Base-by-base conservation (phyloP, 768 basidiomycete species). In the Tricholoma sp. region DNA sequence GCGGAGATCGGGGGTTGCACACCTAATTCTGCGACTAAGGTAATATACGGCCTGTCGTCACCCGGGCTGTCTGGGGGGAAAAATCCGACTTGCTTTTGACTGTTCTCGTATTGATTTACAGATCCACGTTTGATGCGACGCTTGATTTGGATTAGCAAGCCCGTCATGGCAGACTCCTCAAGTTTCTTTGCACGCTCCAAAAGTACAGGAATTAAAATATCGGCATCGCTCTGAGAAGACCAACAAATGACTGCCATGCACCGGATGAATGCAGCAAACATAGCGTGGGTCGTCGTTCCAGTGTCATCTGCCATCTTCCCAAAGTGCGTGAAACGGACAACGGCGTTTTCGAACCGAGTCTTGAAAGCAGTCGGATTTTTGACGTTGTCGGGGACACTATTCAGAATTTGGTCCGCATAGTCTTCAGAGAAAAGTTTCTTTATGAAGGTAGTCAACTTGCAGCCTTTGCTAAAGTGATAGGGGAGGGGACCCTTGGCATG, bases 401-500 rank as follows among this genome's bases (percentile, higher is more conserved):
- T 5, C 37, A 39, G 37, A 18, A 39, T 7, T 8, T 39, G 14
- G n/a, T 16, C 18, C 7, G 31, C 50, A n/a, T 51, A 60, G 4
- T 50, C n/a, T 18, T 59, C 50, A 0, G 57, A 22, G 50, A 70
- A 61, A 5, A 70, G 58, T 55, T 55, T 59, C 41, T 51, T 45
- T 16, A 70, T 37, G 52, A 69, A 69, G 27, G 54, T 58, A 14
- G 59, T 54, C 22, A 71, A 31, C 12, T 51, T 50, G 58, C 61
- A 61, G 16, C 65, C 66, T 4, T 56, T 27, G 29, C 64, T 61
- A 57, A 63, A 69, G 24, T 24, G 22, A 45, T 32, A 29, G 24
- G 27, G 50, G 18, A 9, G 19, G 22, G 31, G 10, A 24, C 61
- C 50, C 8, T 51, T 35, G 31, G 47, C 5, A 39, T 39, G 37